Evolutionary conservation across 139 green algal species (phyloP).

Genomic region (Monoraphidium neglectum): DNA sequence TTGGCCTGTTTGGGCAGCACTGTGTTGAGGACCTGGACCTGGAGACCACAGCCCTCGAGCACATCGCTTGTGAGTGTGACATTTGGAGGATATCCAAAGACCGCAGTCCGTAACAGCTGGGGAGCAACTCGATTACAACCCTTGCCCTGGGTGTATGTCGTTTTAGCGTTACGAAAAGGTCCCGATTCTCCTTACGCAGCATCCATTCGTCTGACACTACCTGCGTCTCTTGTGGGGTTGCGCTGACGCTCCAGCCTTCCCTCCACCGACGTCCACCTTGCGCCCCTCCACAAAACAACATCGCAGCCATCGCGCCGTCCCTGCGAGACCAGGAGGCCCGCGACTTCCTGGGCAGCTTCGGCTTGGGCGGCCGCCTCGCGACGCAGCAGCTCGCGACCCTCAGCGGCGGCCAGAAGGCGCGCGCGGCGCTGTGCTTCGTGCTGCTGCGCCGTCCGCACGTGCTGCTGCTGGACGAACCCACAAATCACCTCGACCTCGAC

Average conservation of each 20-base stretch:
- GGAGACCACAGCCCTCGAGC: slow-evolving; percentile 16
- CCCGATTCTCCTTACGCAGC: too few relatives aligned
- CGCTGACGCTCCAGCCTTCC: too few relatives aligned
- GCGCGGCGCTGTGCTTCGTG: slow-evolving; percentile 60
- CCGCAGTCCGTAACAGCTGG: too few relatives aligned
- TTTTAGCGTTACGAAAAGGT: too few relatives aligned
- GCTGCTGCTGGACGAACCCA: slow-evolving; percentile 51
- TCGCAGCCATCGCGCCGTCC: background rate
- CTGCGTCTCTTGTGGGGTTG: too few relatives aligned
- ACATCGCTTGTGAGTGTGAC: too few relatives aligned
- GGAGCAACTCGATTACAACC: too few relatives aligned
- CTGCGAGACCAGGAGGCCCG: slow-evolving; percentile 36
- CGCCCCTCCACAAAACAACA: too few relatives aligned
- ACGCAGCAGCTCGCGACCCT: slow-evolving; percentile 55
- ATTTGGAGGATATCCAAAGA: too few relatives aligned
- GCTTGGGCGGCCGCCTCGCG: slow-evolving; percentile 55
- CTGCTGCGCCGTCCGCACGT: slow-evolving; percentile 36
- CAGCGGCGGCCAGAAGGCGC: slow-evolving; percentile 65
- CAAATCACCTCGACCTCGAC: slow-evolving; percentile 29
- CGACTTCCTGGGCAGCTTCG: slow-evolving; percentile 61
- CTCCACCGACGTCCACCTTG: too few relatives aligned
- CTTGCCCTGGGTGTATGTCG: too few relatives aligned
- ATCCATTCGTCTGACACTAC: too few relatives aligned
- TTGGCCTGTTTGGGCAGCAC: slow-evolving; percentile 62
- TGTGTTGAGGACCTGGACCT: slow-evolving; percentile 63